Conservation (phyloP, 2,329 filamentous ascomycete species). For the Fusarium coicis region DNA sequence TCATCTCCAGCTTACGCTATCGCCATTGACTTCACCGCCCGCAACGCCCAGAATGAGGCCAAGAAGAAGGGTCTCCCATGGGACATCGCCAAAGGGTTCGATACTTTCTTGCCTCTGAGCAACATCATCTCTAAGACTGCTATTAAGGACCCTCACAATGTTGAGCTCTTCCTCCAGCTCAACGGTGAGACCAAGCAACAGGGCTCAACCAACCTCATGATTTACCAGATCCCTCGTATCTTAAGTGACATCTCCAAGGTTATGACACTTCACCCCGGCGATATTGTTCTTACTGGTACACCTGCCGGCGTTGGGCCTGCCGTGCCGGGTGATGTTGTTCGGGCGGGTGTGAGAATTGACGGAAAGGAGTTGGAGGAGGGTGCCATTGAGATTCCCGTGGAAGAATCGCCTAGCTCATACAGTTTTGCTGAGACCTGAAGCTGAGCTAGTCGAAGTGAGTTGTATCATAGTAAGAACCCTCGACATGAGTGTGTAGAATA, state of each 20-base stretch:
- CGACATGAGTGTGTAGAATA: conserved; percentile 22
- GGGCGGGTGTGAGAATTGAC: conserved; percentile 80
- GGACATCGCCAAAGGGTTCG: conserved; percentile 97
- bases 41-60: conserved; percentile 94
- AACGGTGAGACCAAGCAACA: conserved; percentile 82
- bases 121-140: conserved; percentile 80
- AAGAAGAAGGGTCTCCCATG: conserved; percentile 96
- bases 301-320: conserved; percentile 95
- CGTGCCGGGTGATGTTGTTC: conserved; percentile 86
- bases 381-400: conserved; percentile 83
- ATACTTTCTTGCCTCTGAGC: conserved; percentile 93
- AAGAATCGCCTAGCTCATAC: conserved; percentile 82
- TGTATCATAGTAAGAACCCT: neutral
- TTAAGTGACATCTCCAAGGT: conserved; percentile 93
- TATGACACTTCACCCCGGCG: conserved; percentile 92
- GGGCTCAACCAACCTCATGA: conserved; percentile 93
- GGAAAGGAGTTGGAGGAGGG: conserved; percentile 89
- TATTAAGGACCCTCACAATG: conserved; percentile 88
- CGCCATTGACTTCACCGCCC: conserved; percentile 96
- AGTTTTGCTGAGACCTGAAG: conserved; percentile 77
- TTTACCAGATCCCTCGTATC: conserved; percentile 89
- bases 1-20: conserved; percentile 77
- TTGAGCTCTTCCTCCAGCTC: conserved; percentile 86
- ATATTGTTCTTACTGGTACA: conserved; percentile 95
- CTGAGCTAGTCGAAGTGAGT: neutral